Evolutionary conservation across 2,329 filamentous ascomycete genomes (phyloP), one percentile per base, ranked within the genome.

Genomic region (Exophiala mesophila): DNA sequence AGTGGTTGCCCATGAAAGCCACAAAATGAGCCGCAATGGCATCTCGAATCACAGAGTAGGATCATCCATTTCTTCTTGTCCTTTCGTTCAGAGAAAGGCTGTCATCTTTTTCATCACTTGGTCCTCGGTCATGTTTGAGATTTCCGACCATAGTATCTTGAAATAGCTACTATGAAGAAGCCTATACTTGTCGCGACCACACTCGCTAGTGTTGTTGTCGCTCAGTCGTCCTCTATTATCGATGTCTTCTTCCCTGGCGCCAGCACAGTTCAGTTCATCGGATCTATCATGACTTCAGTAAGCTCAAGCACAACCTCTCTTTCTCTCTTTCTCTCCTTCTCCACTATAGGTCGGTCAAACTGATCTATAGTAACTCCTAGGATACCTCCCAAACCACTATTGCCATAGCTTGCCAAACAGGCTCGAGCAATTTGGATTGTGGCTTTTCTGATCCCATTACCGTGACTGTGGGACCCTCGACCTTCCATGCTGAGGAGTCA

Each of bases 391-490:
- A 35, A 23, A 54, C 47, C 9, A 52, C 49, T 5, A 17, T 52
- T n/a, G 52, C 42, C 3, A 28, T 54, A 13, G 36, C 42, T 17
- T 54, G 52, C 32, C 39, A 44, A 9, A 23, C 37, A 8, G 37
- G 30, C 36, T 36, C 28, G 3, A 45, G 47, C 36, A n/a, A n/a
- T n/a, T n/a, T n/a, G n/a, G 45, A 46, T 12, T 54, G 52, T 34
- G 49, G 44, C 17, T 45, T 50, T 10, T 31, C 34, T 19, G 41
- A 36, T 12, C 43, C 42, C 12, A 33, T 50, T 10, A 54, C 49
- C 15, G 40, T 52, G 5, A 54, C 52, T 3, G 48, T 45, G 13
- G 52, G 49, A 5, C 44, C 52, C 3, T 44, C 40, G 10, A 54
- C 49, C 3, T 41, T 52, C 18, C 34, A 32, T 17, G 38, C 28